Evolutionary conservation across 345 rosid genomes (phyloP), one percentile per base, ranked within the genome.

Genomic region (Citrus reticulata): DNA sequence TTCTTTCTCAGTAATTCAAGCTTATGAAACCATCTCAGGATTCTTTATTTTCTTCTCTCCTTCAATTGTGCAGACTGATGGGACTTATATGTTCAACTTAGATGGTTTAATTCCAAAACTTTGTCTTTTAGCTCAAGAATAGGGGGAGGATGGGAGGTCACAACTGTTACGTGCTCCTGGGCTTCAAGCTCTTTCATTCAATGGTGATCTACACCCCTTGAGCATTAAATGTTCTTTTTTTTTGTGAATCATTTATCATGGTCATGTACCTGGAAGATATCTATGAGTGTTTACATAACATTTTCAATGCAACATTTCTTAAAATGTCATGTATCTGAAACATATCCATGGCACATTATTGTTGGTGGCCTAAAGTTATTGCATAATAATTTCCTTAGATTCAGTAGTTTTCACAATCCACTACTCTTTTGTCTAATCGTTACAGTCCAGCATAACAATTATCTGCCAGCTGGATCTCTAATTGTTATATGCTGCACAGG

Each of bases 41-140:
- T 80, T 72, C 78, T 75, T 65, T 67, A 51, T 64, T 30, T 64
- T 32, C 24, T 17, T 63, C 19, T 32, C 60, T 67, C 63, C 72
- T 80, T 73, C 59, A 42, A 63, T 72, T 78, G 68, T 84, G 75
- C 89, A 90, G 96, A 78, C 76, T 64, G 94, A 90, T 77, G 94
- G 91, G 7, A 89, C 96, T 59, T 89, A 89, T 58, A 83, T 90
- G 88, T 90, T 92, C 86, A 92, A 92, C 86, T 86, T 89, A 81
- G 96, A 90, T 76, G 86, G 90, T 37, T 82, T 90, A 78, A 86
- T 89, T 86, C 91, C 94, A 59, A 92, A 92, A 73, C 85, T 92
- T 25, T 89, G 90, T 82, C 71, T 74, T 70, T 80, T 92, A 88
- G 92, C 88, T 73, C 91, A 88, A 60, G 91, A 90, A 83, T 29